Conservation (phyloP, 164 flowering plant species). For the Cinnamomum micranthum region DNA sequence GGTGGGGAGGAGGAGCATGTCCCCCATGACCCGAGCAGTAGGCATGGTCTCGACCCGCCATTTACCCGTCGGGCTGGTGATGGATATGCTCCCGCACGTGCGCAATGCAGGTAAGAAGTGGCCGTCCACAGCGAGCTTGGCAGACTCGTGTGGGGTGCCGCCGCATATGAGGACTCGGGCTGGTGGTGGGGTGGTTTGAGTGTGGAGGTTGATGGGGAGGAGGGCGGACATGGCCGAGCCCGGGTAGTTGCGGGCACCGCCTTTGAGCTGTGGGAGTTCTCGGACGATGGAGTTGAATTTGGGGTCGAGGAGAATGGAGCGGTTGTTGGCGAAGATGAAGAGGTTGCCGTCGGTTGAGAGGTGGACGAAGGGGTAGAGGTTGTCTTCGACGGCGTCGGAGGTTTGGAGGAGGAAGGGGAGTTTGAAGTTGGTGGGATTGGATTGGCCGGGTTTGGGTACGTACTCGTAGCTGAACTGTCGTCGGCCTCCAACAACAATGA, state of each 20-base stretch:
- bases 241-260: constrained; percentile 84
- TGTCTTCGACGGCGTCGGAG: constrained; percentile 59
- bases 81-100: constrained; percentile 45
- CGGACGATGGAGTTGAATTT: constrained; percentile 28
- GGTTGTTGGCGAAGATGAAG: constrained; percentile 81
- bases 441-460: constrained; percentile 38
- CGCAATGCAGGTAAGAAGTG: constrained; percentile 35
- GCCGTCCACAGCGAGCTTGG: constrained; percentile 9
- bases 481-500: constrained; percentile 69
- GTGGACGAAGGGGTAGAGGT: constrained; percentile 79
- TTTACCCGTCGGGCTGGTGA: constrained; percentile 22
- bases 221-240: constrained; percentile 63
- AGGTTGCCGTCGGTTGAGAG: constrained; percentile 76
- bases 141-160: constrained; percentile 36
- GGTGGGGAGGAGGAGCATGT: constrained; percentile 63
- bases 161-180: constrained; percentile 74
- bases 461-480: constrained; percentile 53
- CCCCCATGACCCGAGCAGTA: constrained; percentile 57
- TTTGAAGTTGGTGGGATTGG: constrained; percentile 9
- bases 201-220: constrained; percentile 55
- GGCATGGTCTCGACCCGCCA: constrained; percentile 80
- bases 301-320: constrained; percentile 55
- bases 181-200: background rate
- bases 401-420: constrained; percentile 52
- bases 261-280: constrained; percentile 48